Evolutionary conservation across 1,284 basidiomycete species (phyloP).

Genomic region (Phellinidium pouzarii): DNA sequence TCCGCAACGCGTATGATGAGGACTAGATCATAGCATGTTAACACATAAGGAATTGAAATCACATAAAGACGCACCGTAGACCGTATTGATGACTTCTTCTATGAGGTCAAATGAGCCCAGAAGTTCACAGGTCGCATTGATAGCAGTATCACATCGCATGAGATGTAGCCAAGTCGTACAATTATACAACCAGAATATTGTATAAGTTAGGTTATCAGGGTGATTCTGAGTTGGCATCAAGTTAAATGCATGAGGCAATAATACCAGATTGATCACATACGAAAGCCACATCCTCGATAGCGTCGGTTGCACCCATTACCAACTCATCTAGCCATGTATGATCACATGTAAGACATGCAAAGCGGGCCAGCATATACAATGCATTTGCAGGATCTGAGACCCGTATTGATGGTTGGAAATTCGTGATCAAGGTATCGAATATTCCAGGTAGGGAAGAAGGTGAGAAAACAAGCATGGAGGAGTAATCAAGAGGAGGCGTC

Average conservation of each 20-base stretch:
- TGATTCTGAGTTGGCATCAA: slow-evolving; percentile 46
- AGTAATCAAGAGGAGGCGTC: slow-evolving; percentile 68
- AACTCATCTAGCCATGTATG: slow-evolving; percentile 89
- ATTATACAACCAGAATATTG: slow-evolving; percentile 96
- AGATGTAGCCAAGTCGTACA: slow-evolving; percentile 86
- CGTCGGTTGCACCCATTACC: slow-evolving; percentile 83
- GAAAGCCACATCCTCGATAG: slow-evolving; percentile 88
- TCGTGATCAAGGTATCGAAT: slow-evolving; percentile 74
- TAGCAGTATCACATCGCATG: slow-evolving; percentile 74
- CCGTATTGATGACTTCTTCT: slow-evolving; percentile 88
- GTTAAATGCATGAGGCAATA: slow-evolving; percentile 16
- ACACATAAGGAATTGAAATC: not conserved
- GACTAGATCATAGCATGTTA: slow-evolving; percentile 42
- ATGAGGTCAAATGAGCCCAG: slow-evolving; percentile 74
- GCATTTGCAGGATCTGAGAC: slow-evolving; percentile 78
- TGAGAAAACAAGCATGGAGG: slow-evolving; percentile 88
- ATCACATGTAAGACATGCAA: slow-evolving; percentile 81
- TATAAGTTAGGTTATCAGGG: slow-evolving; percentile 78
- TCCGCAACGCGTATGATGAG: slow-evolving; percentile 94
- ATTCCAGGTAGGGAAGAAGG: slow-evolving; percentile 69
- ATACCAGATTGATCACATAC: slow-evolving; percentile 43
- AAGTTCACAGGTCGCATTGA: slow-evolving; percentile 72
- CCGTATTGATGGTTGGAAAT: slow-evolving; percentile 57
- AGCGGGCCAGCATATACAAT: slow-evolving; percentile 79
- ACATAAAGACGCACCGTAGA: slow-evolving; percentile 62